Evolutionary conservation across 2,329 filamentous ascomycete genomes (phyloP).

Genomic region (Colletotrichum sublineola): DNA sequence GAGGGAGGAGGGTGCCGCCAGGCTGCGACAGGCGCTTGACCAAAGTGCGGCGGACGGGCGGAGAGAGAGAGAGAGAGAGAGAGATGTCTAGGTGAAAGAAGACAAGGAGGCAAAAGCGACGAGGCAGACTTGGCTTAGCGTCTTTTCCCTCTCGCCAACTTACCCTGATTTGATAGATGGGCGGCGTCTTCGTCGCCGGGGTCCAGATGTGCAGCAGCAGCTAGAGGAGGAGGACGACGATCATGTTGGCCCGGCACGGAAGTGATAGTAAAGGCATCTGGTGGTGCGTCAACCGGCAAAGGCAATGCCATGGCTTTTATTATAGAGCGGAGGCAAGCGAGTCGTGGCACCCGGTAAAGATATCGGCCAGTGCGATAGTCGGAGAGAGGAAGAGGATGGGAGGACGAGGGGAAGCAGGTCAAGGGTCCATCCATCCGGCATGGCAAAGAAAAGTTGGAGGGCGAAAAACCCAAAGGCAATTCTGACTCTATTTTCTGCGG

Average conservation of each 20-base stretch:
- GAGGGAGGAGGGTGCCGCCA: conserved; percentile 14
- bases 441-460: conserved; percentile 10
- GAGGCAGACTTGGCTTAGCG: conserved; percentile 26
- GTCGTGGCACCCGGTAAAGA: not conserved
- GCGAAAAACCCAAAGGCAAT: conserved; percentile 23
- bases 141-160: conserved; percentile 18
- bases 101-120: conserved; percentile 13
- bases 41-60: not conserved
- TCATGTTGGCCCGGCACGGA: conserved; percentile 29
- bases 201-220: not conserved
- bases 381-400: not conserved
- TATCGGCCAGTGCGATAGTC: not conserved
- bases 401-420: conserved; percentile 4
- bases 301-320: conserved; percentile 24
- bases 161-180: conserved; percentile 31
- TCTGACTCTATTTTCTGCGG: conserved; percentile 22
- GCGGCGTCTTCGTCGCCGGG: conserved; percentile 28
- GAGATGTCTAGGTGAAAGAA: conserved; percentile 1
- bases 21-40: not conserved
- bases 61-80: not conserved
- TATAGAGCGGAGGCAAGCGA: not conserved
- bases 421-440: conserved; percentile 20
- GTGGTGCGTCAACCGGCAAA: conserved; percentile 19
- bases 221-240: conserved; percentile 3
- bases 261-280: conserved; percentile 22